Evolutionary conservation across 208 protist genomes (phyloP).

Genomic region (Phytomonas francai): DNA sequence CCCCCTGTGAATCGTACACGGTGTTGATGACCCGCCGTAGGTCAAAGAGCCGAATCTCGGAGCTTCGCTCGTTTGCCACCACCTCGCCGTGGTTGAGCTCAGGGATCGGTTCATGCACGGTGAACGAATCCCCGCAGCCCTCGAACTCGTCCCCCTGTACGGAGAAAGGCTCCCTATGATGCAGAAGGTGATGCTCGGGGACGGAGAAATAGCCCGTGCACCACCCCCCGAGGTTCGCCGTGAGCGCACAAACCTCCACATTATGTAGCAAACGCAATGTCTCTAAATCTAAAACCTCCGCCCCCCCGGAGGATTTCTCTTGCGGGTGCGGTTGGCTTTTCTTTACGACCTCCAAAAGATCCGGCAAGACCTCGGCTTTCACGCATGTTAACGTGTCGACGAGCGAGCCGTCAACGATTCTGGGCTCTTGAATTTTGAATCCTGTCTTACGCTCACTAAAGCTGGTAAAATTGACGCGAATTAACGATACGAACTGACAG

Average conservation of each 20-base stretch:
- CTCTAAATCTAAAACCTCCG: background rate
- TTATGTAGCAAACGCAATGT: conserved; percentile 7
- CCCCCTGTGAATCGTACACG: conserved; percentile 79
- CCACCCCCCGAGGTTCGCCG: conserved; percentile 36
- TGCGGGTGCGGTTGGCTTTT: conserved; percentile 7
- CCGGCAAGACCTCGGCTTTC: conserved; percentile 15
- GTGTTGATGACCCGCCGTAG: conserved; percentile 70
- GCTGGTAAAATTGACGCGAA: conserved; percentile 38
- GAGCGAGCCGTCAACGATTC: conserved; percentile 20
- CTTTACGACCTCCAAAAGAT: conserved; percentile 15
- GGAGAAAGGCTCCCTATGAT: conserved; percentile 1
- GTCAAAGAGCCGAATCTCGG: conserved; percentile 61
- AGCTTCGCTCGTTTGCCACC: conserved; percentile 71
- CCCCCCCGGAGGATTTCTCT: conserved; percentile 5
- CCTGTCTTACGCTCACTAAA: background rate
- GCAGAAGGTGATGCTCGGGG: conserved; percentile 18
- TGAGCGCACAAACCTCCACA: conserved; percentile 19
- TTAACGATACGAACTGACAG: conserved; percentile 35
- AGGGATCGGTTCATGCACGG: conserved; percentile 12
- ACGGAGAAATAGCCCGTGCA: conserved; percentile 33
- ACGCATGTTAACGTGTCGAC: conserved; percentile 29
- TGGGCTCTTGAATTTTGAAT: conserved; percentile 11
- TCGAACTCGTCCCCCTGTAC: conserved; percentile 33
- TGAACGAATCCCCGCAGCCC: conserved; percentile 29
- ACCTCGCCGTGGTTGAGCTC: conserved; percentile 56